Base-by-base conservation (phyloP, 177 flowering plant species). In the Vitis hybrid region DNA sequence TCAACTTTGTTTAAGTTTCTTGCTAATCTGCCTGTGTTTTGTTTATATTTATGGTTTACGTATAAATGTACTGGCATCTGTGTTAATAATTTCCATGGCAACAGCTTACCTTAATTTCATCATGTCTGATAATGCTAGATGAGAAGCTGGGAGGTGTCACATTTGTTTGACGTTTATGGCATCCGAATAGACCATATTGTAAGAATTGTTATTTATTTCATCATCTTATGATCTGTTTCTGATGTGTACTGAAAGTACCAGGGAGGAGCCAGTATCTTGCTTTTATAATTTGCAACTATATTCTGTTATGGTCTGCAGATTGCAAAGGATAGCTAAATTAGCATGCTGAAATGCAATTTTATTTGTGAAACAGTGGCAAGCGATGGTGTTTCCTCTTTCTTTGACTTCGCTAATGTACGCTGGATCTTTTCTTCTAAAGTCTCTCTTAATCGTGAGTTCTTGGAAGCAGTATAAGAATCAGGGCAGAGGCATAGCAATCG, bases 311-410 rank as follows among this genome's bases (percentile, higher is more conserved):
- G 22, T 64, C 66, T 83, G 88, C 87, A 84, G 87, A 90, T 84
- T 74, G 76, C 73, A 65, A 83, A 71, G 65, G 77, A 62, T 77
- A 81, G 77, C 76, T 80, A 74, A 71, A 77, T 70, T 74, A 77
- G 65, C 78, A 56, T 78, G 70, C 88, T 85, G 81, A 86, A 81
- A 63, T 83, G 82, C 79, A 66, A 69, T 88, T 90, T 86, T 88
- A 71, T 89, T 78, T 88, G 38, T 89, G 89, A 83, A 86, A 89
- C 98, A 96, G 99, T 89, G 95, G 97, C 88, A 83, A 77, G 95
- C 97, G 50, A 82, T 88, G 82, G 75, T 84, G 66, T 82, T 81
- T 79, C 97, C 99, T 38, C 84, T 92, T 78, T 74, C 71, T 19
- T 80, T 96, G 84, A 94, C 98, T 63, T 87, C 92, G 66, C 81